Percentiles rank a stretch among this genome's conserved stretches.
Conservation (phyloP, 2,329 filamentous ascomycete species). For the Fonsecaea nubica region DNA sequence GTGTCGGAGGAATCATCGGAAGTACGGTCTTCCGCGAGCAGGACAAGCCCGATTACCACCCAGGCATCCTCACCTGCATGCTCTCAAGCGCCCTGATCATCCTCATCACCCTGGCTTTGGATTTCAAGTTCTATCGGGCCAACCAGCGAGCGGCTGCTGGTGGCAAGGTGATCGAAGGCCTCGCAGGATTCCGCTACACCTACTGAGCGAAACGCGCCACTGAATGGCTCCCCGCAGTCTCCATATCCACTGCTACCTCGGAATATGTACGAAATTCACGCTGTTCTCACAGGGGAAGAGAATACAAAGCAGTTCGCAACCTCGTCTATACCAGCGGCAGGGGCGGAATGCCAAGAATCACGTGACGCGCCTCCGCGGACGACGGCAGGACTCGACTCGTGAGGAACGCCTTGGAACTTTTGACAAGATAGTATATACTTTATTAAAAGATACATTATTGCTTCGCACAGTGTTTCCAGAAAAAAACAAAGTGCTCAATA, state of each 20-base stretch:
- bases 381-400: no score
- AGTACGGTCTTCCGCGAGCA: constrained; percentile 70
- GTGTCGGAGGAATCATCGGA: constrained; percentile 78
- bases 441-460: neutral
- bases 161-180: constrained; percentile 36
- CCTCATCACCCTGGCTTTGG: constrained; percentile 37
- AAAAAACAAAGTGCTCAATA: neutral
- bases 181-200: constrained; percentile 37
- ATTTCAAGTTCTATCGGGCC: constrained; percentile 38
- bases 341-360: neutral
- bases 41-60: constrained; percentile 47
- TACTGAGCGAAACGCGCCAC: constrained; percentile 19
- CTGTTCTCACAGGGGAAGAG: neutral
- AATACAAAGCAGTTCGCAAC: no score
- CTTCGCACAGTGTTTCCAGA: no score
- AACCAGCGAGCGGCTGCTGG: constrained; percentile 38
- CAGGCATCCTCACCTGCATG: constrained; percentile 40
- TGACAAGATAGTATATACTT: no score
- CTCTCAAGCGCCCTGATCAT: constrained; percentile 37
- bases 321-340: neutral
- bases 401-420: no score
- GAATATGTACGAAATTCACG: neutral
- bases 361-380: neutral
- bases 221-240: neutral
- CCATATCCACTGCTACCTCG: neutral